Base-by-base conservation (phyloP, 805 yeast species). In the Blastobotrys chiropterorum region DNA sequence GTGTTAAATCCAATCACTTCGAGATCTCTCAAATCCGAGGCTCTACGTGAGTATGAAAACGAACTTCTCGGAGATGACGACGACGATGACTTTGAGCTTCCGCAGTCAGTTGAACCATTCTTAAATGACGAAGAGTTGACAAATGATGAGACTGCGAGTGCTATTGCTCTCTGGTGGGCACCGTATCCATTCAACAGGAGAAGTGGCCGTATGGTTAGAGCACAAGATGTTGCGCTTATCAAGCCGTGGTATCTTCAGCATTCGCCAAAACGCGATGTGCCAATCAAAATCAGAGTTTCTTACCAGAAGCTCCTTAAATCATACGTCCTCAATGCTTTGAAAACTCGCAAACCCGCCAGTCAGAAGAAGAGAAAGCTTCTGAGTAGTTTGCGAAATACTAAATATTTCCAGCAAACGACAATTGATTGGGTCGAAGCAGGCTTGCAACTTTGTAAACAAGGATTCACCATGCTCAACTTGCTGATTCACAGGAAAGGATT, bases 351-450 rank as follows among this genome's bases (percentile, higher is more conserved):
- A 20, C 69, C 72, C 2, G 70, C 74, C 1, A 70, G 72, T 31
- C 75, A 69, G 44, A 75, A 76, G 47, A 85, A 82, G 59, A 74
- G 78, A 4, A 76, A 79, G 40, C 70, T 94, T 13, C 65, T 94
- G 22, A 81, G 80, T 55, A 75, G 82, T 30, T 75, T 94, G 58
- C 80, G 81, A 53, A 74, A 77, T 45, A 94, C 99, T 0, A 90
- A 88, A 62, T 94, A 80, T 66, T 94, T 94, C 68, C 96, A 89
- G 63, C 84, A 86, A 60, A 92, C 99, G 0, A 77, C 90, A 0
- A 83, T 94, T 47, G 99, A 94, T 67, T 94, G 99, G 99, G 94
- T 92, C 2, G 99, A 94, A 67, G 99, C 98, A 1, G 99, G 97
- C 26, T 72, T 94, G 52, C 98, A 94, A 69, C 81, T 94, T 2